Evolutionary conservation across 208 protist genomes (phyloP), one percentile per base, ranked within the genome.

Genomic region (Wallacemonas sp.): DNA sequence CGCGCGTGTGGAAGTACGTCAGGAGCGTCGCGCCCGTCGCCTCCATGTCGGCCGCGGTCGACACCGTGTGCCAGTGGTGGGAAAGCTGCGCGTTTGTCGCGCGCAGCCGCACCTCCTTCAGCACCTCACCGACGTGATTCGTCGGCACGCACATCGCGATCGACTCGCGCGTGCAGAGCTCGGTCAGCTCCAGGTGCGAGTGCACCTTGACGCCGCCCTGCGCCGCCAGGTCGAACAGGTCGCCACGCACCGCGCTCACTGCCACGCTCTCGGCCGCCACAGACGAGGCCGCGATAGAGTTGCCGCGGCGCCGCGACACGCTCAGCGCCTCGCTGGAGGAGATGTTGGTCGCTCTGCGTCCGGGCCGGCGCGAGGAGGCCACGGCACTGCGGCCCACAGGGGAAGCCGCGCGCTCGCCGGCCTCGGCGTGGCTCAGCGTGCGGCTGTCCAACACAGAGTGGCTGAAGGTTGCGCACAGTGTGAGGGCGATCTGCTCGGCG

Each of bases 391-490:
- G 36, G 36, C 36, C 14, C 36, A 41, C 36, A 0, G 36, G 36
- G 14, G 36, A 41, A 14, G 36, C 36, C 10, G 36, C 44, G 44
- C 1, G 44, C 14, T 41, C 36, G 14, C 36, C 36, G 36, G 10
- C 36, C 26, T 48, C 25, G 20, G 28, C 45, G 1, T 44, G n/a
- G 33, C 18, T 18, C 36, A 72, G 33, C n/a, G 68, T 65, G 14
- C 64, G 48, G 39, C 71, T 52, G 11, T 76, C 65, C 36, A 70
- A 68, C 29, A 85, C 82, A 2, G 76, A 46, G 10, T 41, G 26
- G 69, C 80, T 77, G 57, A 89, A 85, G 7, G 52, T 57, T 23
- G 14, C 33, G 52, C 57, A 78, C 10, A 89, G 59, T 3, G 41
- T 36, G 29, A 38, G 33, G 0, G 82, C 72, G 33, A 48, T 62